Evolutionary conservation across 2,329 filamentous ascomycete species (phyloP).

Genomic region (Penicillium sp.): DNA sequence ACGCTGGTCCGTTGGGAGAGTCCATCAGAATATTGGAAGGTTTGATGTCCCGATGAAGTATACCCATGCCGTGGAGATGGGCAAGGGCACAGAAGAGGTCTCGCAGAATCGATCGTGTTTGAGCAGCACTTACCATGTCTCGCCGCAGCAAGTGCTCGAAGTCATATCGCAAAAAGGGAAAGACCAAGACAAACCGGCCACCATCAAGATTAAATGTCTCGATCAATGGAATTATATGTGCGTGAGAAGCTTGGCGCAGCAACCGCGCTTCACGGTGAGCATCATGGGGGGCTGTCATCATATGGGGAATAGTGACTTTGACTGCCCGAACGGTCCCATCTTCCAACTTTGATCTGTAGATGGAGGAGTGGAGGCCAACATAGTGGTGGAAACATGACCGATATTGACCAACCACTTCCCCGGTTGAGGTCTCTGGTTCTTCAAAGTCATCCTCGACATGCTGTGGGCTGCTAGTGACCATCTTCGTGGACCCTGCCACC

Average conservation of each 20-base stretch:
- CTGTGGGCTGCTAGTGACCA: slow-evolving; percentile 22
- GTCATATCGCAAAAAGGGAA: slow-evolving; percentile 77
- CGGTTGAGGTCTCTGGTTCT: slow-evolving; percentile 23
- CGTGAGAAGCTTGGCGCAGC: slow-evolving; percentile 58
- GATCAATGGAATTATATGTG: slow-evolving; percentile 64
- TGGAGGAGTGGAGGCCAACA: slow-evolving; percentile 74
- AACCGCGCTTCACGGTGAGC: slow-evolving; percentile 76
- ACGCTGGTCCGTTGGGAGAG: slow-evolving; percentile 66
- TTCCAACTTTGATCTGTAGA: slow-evolving; percentile 66
- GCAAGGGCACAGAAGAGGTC: slow-evolving; percentile 69
- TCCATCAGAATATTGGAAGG: slow-evolving; percentile 80
- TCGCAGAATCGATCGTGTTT: slow-evolving; percentile 53
- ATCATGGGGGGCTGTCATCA: slow-evolving; percentile 76
- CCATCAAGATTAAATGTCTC: slow-evolving; percentile 69
- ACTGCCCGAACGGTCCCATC: slow-evolving; percentile 60
- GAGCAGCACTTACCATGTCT: slow-evolving; percentile 38
- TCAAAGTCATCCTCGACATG: slow-evolving; percentile 21
- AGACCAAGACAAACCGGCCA: slow-evolving; percentile 72
- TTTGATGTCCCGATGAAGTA: slow-evolving; percentile 93
- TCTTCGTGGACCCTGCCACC: slow-evolving; percentile 17
- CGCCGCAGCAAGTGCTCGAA: slow-evolving; percentile 64
- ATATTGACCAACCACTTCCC: slow-evolving; percentile 54
- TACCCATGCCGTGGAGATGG: slow-evolving; percentile 68
- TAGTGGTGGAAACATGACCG: slow-evolving; percentile 55
- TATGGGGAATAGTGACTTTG: slow-evolving; percentile 77